Percentiles rank a stretch among this genome's conserved stretches.
Conservation (phyloP, 805 yeast species). For the Metschnikowia cerradonensis region DNA sequence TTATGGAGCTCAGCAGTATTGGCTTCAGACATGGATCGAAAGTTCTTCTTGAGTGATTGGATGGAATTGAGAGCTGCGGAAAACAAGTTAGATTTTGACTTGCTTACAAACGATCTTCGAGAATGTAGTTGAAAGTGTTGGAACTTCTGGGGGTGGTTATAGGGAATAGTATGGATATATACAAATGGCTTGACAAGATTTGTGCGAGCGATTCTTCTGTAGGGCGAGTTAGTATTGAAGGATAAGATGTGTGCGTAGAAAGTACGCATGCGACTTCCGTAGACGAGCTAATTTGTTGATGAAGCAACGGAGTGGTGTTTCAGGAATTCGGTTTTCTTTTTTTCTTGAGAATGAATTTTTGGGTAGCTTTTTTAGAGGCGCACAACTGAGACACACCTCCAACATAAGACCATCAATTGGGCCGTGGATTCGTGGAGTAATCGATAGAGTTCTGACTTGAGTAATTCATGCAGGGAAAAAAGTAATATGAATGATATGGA, state of each 20-base stretch:
- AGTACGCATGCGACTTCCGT: constrained; percentile 1
- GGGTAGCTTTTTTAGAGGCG: constrained; percentile 4
- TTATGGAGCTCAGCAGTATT: constrained; percentile 18
- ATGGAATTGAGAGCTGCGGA: constrained; percentile 1
- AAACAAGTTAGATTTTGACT: neutral
- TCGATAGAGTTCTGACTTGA: neutral
- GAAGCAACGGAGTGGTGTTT: neutral
- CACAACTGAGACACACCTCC: neutral
- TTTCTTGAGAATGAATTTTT: neutral
- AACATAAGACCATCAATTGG: neutral
- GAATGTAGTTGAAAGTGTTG: neutral
- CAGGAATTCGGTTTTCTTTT: neutral
- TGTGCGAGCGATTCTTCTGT: constrained; percentile 5
- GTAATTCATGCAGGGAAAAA: neutral
- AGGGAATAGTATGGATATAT: constrained; percentile 2
- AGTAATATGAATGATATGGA: too few relatives aligned
- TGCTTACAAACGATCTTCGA: neutral
- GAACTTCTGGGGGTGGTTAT: neutral
- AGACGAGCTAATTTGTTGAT: neutral
- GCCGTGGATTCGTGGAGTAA: neutral
- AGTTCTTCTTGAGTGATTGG: neutral
- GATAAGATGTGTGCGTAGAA: neutral
- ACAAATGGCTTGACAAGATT: constrained; percentile 4
- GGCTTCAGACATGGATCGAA: constrained; percentile 15
- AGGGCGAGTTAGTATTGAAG: neutral